A percentile compares a stretch with the other conserved stretches of the same genome.
phyloP scores from a whole-genome alignment of 2,329 filamentous ascomycete species.

The Aciculosporium take region DNA sequence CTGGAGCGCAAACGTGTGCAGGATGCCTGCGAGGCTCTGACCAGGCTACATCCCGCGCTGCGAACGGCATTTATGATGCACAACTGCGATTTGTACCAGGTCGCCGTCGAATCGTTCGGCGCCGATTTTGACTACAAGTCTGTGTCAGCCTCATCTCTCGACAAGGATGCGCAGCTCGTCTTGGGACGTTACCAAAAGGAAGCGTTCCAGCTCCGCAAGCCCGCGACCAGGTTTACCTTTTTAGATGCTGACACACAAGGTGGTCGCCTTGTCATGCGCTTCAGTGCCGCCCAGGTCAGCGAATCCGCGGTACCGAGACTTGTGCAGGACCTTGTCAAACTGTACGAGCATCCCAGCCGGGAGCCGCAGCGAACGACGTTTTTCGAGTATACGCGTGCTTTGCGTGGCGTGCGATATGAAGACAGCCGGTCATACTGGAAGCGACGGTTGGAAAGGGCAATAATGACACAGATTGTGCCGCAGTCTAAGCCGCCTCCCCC shows the following conservation, averaged over 20 bases:
- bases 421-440: conserved; percentile 32
- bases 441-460: conserved; percentile 27
- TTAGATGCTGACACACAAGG: conserved; percentile 34
- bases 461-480: conserved; percentile 31
- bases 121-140: conserved; percentile 30
- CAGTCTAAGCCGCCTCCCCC: conserved; percentile 27
- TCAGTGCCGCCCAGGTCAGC: conserved; percentile 36
- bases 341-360: conserved; percentile 27
- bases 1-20: conserved; percentile 29
- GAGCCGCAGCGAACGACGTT: conserved; percentile 26
- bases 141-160: conserved; percentile 26
- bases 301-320: conserved; percentile 30
- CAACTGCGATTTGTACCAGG: conserved; percentile 33
- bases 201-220: conserved; percentile 26
- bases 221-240: conserved; percentile 36
- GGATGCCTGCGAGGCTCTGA: conserved; percentile 30
- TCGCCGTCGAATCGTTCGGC: conserved; percentile 27
- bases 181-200: conserved; percentile 28
- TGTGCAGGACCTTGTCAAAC: conserved; percentile 31
- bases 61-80: conserved; percentile 38
- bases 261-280: conserved; percentile 31
- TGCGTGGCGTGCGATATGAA: conserved; percentile 21
- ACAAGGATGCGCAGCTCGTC: conserved; percentile 23
- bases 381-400: conserved; percentile 32
- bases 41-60: conserved; percentile 33